Evolutionary conservation across 1,284 basidiomycete genomes (phyloP), one percentile per base, ranked within the genome.

Genomic region (Sporisorium exsertum): DNA sequence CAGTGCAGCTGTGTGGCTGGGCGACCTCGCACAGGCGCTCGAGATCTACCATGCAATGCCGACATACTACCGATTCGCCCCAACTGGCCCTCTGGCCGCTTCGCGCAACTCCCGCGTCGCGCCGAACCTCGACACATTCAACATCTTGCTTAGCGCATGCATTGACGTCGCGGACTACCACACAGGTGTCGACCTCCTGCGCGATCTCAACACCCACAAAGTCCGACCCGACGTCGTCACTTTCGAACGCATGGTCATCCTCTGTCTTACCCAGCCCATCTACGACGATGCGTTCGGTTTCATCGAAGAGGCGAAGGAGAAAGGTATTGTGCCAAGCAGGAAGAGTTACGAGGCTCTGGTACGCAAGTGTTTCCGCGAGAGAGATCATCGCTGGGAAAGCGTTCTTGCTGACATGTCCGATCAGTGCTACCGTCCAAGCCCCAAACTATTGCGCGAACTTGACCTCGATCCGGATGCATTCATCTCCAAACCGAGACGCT

Each of bases 251-350:
- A 77, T 79, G 69, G 65, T 76, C 15, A 54, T 80, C 16, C 56
- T 82, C 24, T 66, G 72, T 55, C 37, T 81, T 20, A 65, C 63
- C 24, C 74, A 82, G 42, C 18, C 32, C 20, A 51, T 49, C 20
- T 83, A 81, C 65, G 77, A 81, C 10, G 70, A 73, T 20, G 80
- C 80, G 0, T 83, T 81, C 40, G 61, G 52, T 0, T 67, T 79
- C 37, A 67, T 83, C 35, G 77, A 83, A 43, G 68, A 79, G 49
- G 67, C 73, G 35, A 81, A 83, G 49, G 40, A 53, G 2, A 64
- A 66, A 8, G 52, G 24, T 2, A 40, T 79, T 7, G 42, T 54
- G 0, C 81, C 81, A 0, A 78, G 77, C 45, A 55, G 72, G 5
- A 72, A 73, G 49, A 75, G 63, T 27, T 83, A 82, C 58, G 79